Base-by-base conservation (phyloP, 176 grass and related monocot genomes). In the Thinopyrum elongatum region DNA sequence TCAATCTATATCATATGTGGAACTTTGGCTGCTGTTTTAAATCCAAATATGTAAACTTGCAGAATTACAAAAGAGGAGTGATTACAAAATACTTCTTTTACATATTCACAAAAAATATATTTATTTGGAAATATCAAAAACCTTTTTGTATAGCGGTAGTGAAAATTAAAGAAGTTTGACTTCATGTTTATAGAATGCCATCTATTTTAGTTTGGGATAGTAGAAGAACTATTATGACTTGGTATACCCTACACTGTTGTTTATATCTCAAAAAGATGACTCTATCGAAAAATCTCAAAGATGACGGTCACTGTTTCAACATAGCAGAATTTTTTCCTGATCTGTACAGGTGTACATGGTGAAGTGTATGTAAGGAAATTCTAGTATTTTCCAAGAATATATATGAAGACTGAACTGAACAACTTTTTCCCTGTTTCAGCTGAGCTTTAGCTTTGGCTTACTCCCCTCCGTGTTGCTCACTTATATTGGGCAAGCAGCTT, bases 401-500 rank as follows among this genome's bases (percentile, higher is more conserved):
- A 8, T 28, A 29, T 26, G 39, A 23, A 26, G 2, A 31, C 69
- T 27, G 4, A 70, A 55, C 7, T 86, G 76, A 87, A 30, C 30
- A 19, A 21, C 1, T 14, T 83, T 65, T 59, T 19, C 66, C 59
- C 6, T 90, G 57, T 82, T 82, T 23, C 79, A 84, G 86, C 76
- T 91, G 13, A 88, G 93, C 67, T 80, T 88, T 85, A 85, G 55
- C 67, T 86, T 85, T 72, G 76, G 75, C 25, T 81, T 90, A 51
- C 58, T 90, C 5, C 88, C 93, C 41, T 82, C 87, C 1, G 88
- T 95, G 41, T 28, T 92, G 23, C 71, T 93, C 26, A 86, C 68
- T 19, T 95, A 95, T 53, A 78, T 91, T 10, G 94, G 94, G 42
- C 94, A 95, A 85, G 94, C 91, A 47, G 86, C 94, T 2, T 93